Base-by-base conservation (phyloP, 345 rosid genomes). In the Chamaenerion angustifolium region DNA sequence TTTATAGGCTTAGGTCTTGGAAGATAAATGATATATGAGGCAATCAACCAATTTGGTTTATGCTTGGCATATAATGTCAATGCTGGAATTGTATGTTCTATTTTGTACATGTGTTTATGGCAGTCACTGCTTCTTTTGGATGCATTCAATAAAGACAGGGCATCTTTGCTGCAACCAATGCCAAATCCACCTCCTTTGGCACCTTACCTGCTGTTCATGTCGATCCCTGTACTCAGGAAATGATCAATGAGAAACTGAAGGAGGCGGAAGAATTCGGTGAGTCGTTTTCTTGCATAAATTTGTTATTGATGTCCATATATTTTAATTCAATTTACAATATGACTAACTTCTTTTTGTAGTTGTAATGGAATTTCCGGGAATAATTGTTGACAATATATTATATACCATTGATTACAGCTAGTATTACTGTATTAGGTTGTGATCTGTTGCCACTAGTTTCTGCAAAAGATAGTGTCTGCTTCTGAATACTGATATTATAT, bases 261-360 rank as follows among this genome's bases (percentile, higher is more conserved):
- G 88, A 82, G 78, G 99, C 99, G 2, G 96, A 93, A 73, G 96
- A 93, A 63, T 81, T 93, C 60, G 99, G 99, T 93, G 64, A 65
- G 85, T 40, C 16, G 31, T 50, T 19, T 23, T 23, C 16, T 13
- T 50, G 19, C 18, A 14, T 2, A 49, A 25, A 3, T 14, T 14
- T 16, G 19, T 15, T n/a, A 17, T n/a, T 4, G n/a, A 17, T 50
- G 19, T 50, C 42, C 16, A 10, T 31, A 23, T n/a, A 19, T 35
- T 11, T 48, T 11, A 11, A 12, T 19, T 48, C 14, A 19, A 21
- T 48, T 16, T 48, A n/a, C 13, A 11, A 17, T 31, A 31, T 48
- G 27, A 48, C 31, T 9, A 16, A 49, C 40, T n/a, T 50, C 19
- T 8, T 35, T n/a, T 6, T 35, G 35, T 50, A 42, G 4, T 1